Conservation (phyloP, 352 stramenopile species). For the Globisporangium abappressorium region DNA sequence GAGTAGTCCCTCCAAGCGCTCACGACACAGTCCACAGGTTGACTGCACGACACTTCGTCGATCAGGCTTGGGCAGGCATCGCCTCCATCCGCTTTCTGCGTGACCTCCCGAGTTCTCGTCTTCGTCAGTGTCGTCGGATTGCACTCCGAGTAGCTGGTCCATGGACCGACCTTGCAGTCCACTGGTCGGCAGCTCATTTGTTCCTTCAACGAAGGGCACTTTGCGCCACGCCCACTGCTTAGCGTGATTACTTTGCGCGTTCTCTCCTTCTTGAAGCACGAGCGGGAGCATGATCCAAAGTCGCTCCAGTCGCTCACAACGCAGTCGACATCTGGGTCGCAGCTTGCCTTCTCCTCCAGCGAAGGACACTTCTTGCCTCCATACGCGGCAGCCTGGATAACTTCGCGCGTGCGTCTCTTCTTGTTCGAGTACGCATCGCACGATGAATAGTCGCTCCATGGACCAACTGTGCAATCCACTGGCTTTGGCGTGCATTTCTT, state of each 20-base stretch:
- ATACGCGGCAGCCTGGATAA: conserved; percentile 30
- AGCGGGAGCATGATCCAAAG: conserved; percentile 32
- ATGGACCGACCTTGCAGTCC: conserved; percentile 45
- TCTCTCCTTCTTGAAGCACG: conserved; percentile 33
- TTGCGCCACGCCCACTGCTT: conserved; percentile 26
- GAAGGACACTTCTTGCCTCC: conserved; percentile 37
- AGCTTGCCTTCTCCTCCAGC: conserved; percentile 33
- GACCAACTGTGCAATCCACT: conserved; percentile 48
- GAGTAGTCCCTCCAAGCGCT: conserved; percentile 40
- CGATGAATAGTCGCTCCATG: conserved; percentile 40
- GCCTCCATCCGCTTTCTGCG: conserved; percentile 31
- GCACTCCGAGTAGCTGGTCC: conserved; percentile 44
- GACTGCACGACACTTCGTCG: conserved; percentile 28
- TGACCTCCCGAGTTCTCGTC: conserved; percentile 33
- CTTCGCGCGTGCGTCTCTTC: conserved; percentile 38
- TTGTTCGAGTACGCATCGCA: conserved; percentile 50
- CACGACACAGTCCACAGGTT: conserved; percentile 48
- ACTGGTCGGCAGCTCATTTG: conserved; percentile 33
- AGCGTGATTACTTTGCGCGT: conserved; percentile 35
- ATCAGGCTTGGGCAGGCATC: conserved; percentile 35
- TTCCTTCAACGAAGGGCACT: conserved; percentile 39
- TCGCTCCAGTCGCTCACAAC: conserved; percentile 51
- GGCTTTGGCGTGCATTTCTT: conserved; percentile 34
- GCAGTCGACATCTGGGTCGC: conserved; percentile 48
- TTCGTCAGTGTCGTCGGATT: conserved; percentile 27